These are phyloP conservation scores for Fusarium haematococcum DNA, from an alignment of 2,329 filamentous ascomycete species.

Conservation along the genomic window DNA sequence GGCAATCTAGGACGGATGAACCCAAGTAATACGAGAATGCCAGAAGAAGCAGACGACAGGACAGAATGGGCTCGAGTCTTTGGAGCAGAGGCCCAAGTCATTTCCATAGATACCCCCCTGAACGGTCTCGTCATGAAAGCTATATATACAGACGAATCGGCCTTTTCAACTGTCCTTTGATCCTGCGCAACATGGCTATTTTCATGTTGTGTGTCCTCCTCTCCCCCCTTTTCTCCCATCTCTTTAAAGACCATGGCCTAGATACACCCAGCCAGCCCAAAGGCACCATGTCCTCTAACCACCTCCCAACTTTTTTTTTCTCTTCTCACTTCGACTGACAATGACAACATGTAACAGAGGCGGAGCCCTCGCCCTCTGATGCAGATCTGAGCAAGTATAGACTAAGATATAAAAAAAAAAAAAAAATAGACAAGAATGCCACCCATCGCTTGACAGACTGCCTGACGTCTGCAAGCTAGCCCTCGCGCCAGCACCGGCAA, in stretches of 20 bases:
- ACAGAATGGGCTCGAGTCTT: constrained; percentile 9
- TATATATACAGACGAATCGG: constrained; percentile 25
- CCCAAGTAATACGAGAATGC: neutral
- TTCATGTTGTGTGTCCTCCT: constrained; percentile 20
- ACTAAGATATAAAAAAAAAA: neutral
- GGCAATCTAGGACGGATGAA: neutral
- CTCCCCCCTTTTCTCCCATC: neutral
- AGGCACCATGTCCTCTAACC: neutral
- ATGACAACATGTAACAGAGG: constrained; percentile 1
- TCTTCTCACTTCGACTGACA: neutral
- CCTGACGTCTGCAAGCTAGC: constrained; percentile 22
- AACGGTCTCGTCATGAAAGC: constrained; percentile 17
- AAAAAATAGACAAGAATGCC: constrained; percentile 22
- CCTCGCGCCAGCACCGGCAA: constrained; percentile 30
- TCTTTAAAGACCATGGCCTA: constrained; percentile 4
- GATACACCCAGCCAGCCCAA: constrained; percentile 1
- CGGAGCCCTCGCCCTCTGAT: constrained; percentile 13
- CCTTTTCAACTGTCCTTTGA: constrained; percentile 11
- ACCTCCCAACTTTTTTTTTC: constrained; percentile 11
- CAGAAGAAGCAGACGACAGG: neutral
- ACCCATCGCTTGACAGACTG: constrained; percentile 25
- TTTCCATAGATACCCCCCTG: constrained; percentile 25
- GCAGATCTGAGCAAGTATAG: neutral
- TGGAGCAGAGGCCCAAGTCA: constrained; percentile 12
- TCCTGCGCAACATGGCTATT: constrained; percentile 26